Conservation (phyloP, 495 filamentous ascomycete genomes). For the Articulospora tetracladia region DNA sequence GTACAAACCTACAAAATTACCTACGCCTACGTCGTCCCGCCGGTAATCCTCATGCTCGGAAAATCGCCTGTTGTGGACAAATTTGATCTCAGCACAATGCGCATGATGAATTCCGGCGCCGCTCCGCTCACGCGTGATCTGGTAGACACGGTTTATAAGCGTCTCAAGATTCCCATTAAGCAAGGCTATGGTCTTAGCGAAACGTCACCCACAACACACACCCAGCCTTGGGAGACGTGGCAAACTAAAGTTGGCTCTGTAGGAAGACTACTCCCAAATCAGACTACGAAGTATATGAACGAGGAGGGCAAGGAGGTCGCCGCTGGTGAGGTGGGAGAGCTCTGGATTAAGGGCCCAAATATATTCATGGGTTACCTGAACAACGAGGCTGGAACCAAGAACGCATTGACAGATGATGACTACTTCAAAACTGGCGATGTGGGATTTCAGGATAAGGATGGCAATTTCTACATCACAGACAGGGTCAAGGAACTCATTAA, state of each 20-base stretch:
- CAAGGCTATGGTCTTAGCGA: conserved; percentile 57
- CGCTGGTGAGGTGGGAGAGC: conserved; percentile 59
- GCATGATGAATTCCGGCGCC: conserved; percentile 86
- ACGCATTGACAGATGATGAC: conserved; percentile 65
- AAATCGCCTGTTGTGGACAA: conserved; percentile 73
- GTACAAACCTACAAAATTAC: conserved; percentile 75
- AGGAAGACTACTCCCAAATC: conserved; percentile 75
- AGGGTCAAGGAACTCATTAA: conserved; percentile 92
- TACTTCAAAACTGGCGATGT: conserved; percentile 85
- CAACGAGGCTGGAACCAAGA: conserved; percentile 56
- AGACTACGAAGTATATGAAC: conserved; percentile 78
- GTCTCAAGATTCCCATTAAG: conserved; percentile 68
- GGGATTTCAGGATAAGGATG: conserved; percentile 49
- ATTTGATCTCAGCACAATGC: conserved; percentile 75
- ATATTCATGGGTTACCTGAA: conserved; percentile 78
- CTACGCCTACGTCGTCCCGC: conserved; percentile 80
- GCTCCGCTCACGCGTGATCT: conserved; percentile 84
- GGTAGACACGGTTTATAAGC: conserved; percentile 69
- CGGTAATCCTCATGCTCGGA: conserved; percentile 73
- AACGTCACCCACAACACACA: conserved; percentile 47
- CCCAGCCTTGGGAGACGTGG: conserved; percentile 76
- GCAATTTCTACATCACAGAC: conserved; percentile 72
- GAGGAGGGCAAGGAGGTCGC: conserved; percentile 42
- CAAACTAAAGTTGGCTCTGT: conserved; percentile 71
- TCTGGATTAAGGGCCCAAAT: conserved; percentile 75